Conservation (phyloP, 441 rosid genomes). For the Omphalea diandra region DNA sequence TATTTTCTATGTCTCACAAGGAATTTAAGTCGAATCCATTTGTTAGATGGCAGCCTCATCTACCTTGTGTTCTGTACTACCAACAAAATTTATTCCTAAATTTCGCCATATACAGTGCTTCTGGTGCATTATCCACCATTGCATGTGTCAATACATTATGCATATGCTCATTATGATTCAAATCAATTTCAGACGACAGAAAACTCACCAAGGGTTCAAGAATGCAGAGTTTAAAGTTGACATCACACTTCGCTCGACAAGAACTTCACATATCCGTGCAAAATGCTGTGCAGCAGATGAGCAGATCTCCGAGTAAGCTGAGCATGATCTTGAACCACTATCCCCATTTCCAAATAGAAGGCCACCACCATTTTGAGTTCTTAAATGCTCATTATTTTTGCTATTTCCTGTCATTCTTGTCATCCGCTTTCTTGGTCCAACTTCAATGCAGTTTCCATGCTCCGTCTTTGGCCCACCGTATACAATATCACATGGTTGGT, state of each 20-base stretch:
- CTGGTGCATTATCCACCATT: too few relatives aligned
- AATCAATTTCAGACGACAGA: constrained; percentile 2
- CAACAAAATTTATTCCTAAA: not conserved
- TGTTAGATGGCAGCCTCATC: not conserved
- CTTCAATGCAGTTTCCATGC: constrained; percentile 57
- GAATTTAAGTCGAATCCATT: too few relatives aligned
- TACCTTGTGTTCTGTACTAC: not conserved
- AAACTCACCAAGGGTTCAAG: constrained; percentile 87
- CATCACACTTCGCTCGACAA: constrained; percentile 84
- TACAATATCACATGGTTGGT: constrained; percentile 65
- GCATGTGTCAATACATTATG: too few relatives aligned
- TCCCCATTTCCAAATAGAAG: constrained; percentile 60
- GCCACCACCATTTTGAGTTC: constrained; percentile 55
- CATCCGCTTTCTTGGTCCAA: constrained; percentile 70
- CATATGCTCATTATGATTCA: not conserved
- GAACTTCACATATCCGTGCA: constrained; percentile 89
- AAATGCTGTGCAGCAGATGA: constrained; percentile 91
- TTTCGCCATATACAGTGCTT: not conserved
- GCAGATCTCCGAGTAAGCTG: constrained; percentile 85
- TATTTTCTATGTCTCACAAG: too few relatives aligned
- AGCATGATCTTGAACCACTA: constrained; percentile 48
- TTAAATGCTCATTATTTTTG: constrained; percentile 49
- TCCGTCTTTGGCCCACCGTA: constrained; percentile 65
- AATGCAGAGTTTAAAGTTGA: constrained; percentile 92
- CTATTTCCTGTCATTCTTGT: constrained; percentile 58